Base-by-base conservation (phyloP, 257 asterid genomes). In the Cinchona pubescens region DNA sequence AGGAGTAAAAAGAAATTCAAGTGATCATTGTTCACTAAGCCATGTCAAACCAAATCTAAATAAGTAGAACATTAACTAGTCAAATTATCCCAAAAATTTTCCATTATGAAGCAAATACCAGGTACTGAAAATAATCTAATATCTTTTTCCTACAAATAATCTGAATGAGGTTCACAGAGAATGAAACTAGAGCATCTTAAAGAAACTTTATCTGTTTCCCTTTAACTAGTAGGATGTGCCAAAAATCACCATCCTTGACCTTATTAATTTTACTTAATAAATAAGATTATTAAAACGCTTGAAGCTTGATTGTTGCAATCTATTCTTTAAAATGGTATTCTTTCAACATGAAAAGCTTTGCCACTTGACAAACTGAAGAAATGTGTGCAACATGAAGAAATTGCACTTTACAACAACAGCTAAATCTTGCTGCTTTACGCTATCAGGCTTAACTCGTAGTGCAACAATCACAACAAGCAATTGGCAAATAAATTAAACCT, bases 271-370 rank as follows among this genome's bases (percentile, higher is more conserved):
- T 76, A 12, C 32, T 29, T 6, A 7, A 76, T 40, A 5, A 32
- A 1, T 2, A 32, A 53, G 58, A 43, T 18, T 2, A 27, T 19
- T 40, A 63, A 65, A 34, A 34, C 34, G 27, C 40, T 45, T 25
- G 53, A 23, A 23, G 40, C 58, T 45, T 25, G 71, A 45, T 53
- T 2, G 9, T 4, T 37, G 21, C 55, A 30, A 38, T 18, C n/a
- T 29, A 65, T 75, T 75, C 73, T 37, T 15, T 29, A 38, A 45
- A 23, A 53, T 38, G 59, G 65, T 40, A 56, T 21, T 70, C 21
- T 35, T 37, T 13, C 27, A 27, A 49, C 37, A n/a, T 75, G 53
- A 49, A 64, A 45, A 29, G 40, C 32, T 64, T 61, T 69, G 7
- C 71, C 29, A 30, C 30, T 69, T 69, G 46, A 48, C 15, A 48